phyloP scores from a whole-genome alignment of 164 flowering plant genomes.

The Vitis rotundifolia region DNA sequence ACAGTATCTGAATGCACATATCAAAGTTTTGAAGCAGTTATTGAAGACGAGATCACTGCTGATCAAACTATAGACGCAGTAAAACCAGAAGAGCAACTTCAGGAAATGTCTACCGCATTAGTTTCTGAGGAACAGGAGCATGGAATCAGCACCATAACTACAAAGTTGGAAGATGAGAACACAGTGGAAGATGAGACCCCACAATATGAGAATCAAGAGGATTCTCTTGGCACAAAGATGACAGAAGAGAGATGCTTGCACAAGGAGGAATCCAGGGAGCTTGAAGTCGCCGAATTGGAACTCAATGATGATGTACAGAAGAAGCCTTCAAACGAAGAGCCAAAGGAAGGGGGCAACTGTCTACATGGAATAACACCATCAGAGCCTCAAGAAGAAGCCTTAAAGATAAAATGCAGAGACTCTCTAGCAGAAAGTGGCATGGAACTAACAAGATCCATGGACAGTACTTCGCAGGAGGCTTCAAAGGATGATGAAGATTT shows the following conservation, averaged over 20 bases:
- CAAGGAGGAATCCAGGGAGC: constrained; percentile 11
- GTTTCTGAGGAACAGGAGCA: constrained; percentile 8
- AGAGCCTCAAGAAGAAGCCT: too few species aligned
- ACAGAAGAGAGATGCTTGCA: not conserved
- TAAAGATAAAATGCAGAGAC: too few species aligned
- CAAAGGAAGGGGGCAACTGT: too few species aligned
- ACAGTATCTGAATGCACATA: constrained; percentile 2
- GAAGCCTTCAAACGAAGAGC: too few species aligned
- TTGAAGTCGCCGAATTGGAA: not conserved
- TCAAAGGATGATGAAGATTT: too few species aligned
- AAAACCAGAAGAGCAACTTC: constrained; percentile 13
- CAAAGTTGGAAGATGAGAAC: constrained; percentile 8
- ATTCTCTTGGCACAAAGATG: not conserved
- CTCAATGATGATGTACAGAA: too few species aligned
- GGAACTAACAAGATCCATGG: too few species aligned
- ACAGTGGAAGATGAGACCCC: not conserved
- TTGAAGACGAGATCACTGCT: constrained; percentile 7
- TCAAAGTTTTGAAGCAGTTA: constrained; percentile 4
- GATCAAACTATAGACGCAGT: constrained; percentile 5
- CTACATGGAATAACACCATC: too few species aligned
- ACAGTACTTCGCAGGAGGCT: too few species aligned
- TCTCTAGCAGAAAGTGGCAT: too few species aligned
- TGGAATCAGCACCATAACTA: not conserved
- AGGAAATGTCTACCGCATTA: constrained; percentile 8
- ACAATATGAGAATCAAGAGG: not conserved